These are phyloP conservation scores for Candida fluviatilis DNA, from an alignment of 805 yeast species.

Conservation along the genomic window DNA sequence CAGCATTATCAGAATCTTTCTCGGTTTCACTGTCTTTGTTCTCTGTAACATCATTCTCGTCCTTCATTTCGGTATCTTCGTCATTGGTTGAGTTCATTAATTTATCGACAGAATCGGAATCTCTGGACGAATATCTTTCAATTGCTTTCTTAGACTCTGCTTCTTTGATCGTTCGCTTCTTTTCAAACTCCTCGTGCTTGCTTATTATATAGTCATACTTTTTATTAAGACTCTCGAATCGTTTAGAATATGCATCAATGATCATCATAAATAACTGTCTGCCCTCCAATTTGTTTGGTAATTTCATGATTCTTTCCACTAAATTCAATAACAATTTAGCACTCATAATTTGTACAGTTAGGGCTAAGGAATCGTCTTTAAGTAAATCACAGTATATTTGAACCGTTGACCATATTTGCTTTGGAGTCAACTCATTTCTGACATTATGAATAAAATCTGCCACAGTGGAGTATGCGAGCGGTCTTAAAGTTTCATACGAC, in stretches of 20 bases:
- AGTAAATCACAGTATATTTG: constrained; percentile 74
- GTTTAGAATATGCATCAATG: constrained; percentile 80
- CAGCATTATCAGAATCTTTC: constrained; percentile 5
- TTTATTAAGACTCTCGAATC: constrained; percentile 72
- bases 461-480: constrained; percentile 89
- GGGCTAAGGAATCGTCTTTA: constrained; percentile 75
- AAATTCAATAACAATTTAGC: constrained; percentile 84
- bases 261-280: constrained; percentile 81
- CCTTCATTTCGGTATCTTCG: constrained; percentile 8
- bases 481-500: constrained; percentile 82
- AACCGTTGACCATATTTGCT: constrained; percentile 85
- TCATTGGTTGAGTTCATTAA: constrained; percentile 15
- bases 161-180: constrained; percentile 34
- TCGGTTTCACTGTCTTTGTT: constrained; percentile 14
- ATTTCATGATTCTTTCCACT: constrained; percentile 80
- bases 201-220: constrained; percentile 63
- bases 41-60: constrained; percentile 23
- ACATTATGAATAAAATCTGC: constrained; percentile 95
- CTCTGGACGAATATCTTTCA: constrained; percentile 31
- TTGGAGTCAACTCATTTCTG: constrained; percentile 73
- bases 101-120: constrained; percentile 12
- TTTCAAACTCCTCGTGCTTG: constrained; percentile 53
- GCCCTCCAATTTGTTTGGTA: constrained; percentile 78
- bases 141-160: constrained; percentile 41
- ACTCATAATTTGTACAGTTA: constrained; percentile 94